Percentiles rank a stretch among this genome's conserved stretches.
Evolutionary conservation across 345 rosid species (phyloP).

Genomic region (Lepidium aucheri): DNA sequence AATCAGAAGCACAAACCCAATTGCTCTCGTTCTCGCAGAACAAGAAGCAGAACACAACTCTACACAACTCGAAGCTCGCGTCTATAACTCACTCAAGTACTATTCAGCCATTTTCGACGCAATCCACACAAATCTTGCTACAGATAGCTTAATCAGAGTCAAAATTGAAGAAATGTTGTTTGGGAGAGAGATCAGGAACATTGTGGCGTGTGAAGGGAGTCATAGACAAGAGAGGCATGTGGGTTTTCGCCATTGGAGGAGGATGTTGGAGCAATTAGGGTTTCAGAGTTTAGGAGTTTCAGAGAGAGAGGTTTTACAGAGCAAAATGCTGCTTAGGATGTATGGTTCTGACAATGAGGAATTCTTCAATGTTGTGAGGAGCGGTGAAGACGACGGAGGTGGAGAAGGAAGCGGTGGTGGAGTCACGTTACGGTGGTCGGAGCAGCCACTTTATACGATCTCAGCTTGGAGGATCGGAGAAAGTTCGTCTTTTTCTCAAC

Average conservation of each 20-base stretch:
- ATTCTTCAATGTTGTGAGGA: slow-evolving; percentile 38
- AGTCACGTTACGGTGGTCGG: slow-evolving; percentile 67
- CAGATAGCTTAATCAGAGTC: slow-evolving; percentile 55
- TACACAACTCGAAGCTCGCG: slow-evolving; percentile 46
- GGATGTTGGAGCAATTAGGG: slow-evolving; percentile 75
- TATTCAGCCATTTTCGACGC: slow-evolving; percentile 80
- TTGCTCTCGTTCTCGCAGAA: slow-evolving; percentile 58
- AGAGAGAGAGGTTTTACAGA: slow-evolving; percentile 76
- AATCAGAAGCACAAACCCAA: slow-evolving; percentile 77
- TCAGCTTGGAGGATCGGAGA: slow-evolving; percentile 79
- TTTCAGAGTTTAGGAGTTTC: slow-evolving; percentile 45
- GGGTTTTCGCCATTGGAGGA: slow-evolving; percentile 57
- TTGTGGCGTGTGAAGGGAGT: slow-evolving; percentile 88
- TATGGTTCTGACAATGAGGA: slow-evolving; percentile 32
- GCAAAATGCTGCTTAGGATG: slow-evolving; percentile 87
- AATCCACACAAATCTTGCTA: slow-evolving; percentile 46
- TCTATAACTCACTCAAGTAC: slow-evolving; percentile 63
- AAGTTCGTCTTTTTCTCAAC: slow-evolving; percentile 57
- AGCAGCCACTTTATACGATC: slow-evolving; percentile 78
- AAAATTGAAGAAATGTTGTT: slow-evolving; percentile 85
- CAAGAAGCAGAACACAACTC: slow-evolving; percentile 73
- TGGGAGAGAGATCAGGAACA: slow-evolving; percentile 69
- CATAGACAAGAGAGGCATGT: slow-evolving; percentile 80
- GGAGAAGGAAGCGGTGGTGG: slow-evolving; percentile 24
- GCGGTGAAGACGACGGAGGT: slow-evolving; percentile 23